These are phyloP conservation scores for Penicillium canariense DNA, from an alignment of 495 filamentous ascomycete species.

Conservation along the genomic window DNA sequence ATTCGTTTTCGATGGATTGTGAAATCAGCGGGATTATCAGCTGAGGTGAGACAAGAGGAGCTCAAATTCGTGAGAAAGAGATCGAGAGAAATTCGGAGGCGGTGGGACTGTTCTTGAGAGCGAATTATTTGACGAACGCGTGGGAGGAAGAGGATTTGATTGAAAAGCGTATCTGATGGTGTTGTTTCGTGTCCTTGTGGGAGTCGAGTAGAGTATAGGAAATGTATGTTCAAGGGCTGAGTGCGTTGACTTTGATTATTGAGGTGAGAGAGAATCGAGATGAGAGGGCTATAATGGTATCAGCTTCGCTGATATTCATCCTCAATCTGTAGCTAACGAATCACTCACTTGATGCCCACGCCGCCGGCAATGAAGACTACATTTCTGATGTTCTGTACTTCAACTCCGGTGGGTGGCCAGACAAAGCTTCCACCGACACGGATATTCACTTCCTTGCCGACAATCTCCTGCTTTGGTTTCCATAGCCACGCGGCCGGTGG, in stretches of 20 bases:
- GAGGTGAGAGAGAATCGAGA: constrained; percentile 54
- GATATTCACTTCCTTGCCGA: constrained; percentile 57
- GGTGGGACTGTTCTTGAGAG: constrained; percentile 27
- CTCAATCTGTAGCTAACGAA: background rate
- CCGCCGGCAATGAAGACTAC: constrained; percentile 78
- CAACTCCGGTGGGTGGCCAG: constrained; percentile 60
- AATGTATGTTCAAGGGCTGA: constrained; percentile 29
- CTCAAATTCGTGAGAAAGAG: constrained; percentile 40
- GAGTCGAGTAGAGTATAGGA: constrained; percentile 47
- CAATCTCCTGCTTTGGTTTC: constrained; percentile 51
- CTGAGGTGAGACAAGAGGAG: constrained; percentile 3
- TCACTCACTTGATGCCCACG: constrained; percentile 70
- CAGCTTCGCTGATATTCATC: background rate
- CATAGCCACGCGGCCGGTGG: constrained; percentile 77
- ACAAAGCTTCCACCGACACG: constrained; percentile 79
- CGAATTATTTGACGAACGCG: constrained; percentile 44
- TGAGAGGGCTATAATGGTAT: constrained; percentile 47
- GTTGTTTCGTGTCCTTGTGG: constrained; percentile 18
- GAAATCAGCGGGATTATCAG: constrained; percentile 27
- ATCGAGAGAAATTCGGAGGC: constrained; percentile 33
- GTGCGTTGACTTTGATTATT: constrained; percentile 28
- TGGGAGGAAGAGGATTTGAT: constrained; percentile 61
- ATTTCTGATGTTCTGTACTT: constrained; percentile 43
- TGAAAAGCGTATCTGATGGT: constrained; percentile 46
- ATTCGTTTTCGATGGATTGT: constrained; percentile 49